These are phyloP conservation scores for Thoreauomyces humboldtii DNA, from an alignment of 192 early-diverging fungal species.

Conservation along the genomic window DNA sequence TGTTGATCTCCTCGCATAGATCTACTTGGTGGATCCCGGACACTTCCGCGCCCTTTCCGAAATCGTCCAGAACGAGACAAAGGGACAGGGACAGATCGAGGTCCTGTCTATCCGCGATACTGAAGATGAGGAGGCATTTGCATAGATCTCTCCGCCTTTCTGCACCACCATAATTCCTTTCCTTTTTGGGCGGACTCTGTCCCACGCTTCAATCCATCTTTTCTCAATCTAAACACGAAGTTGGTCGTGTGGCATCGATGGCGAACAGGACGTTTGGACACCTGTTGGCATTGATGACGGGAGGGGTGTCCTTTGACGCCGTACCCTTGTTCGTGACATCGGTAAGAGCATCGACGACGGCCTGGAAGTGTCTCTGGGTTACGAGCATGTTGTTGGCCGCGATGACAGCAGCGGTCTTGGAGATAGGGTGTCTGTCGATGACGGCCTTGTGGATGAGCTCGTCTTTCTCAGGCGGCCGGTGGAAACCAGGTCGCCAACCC, in stretches of 20 bases:
- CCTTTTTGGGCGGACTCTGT: no score
- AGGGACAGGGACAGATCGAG: slow-evolving; percentile 85
- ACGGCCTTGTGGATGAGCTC: not conserved
- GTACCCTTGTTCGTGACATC: not conserved
- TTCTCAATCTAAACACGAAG: no score
- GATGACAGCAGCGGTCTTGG: not conserved
- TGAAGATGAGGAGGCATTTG: slow-evolving; percentile 39
- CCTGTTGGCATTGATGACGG: not conserved
- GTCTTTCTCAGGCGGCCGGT: not conserved
- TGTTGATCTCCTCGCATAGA: no score
- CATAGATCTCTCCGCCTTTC: no score
- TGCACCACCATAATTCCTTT: no score
- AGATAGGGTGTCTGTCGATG: not conserved
- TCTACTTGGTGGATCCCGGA: slow-evolving; percentile 87
- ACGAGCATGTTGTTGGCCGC: slow-evolving; percentile 1
- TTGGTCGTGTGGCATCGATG: slow-evolving; percentile 1
- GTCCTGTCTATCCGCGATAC: slow-evolving; percentile 60
- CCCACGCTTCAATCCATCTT: no score
- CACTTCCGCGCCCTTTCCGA: slow-evolving; percentile 84
- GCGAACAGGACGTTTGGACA: not conserved
- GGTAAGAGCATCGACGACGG: not conserved
- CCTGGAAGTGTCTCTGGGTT: not conserved
- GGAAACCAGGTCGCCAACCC: no score
- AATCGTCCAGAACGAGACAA: slow-evolving; percentile 77
- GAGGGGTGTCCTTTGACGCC: not conserved